Conservation (phyloP, 345 rosid species). For the Boechera stricta region DNA sequence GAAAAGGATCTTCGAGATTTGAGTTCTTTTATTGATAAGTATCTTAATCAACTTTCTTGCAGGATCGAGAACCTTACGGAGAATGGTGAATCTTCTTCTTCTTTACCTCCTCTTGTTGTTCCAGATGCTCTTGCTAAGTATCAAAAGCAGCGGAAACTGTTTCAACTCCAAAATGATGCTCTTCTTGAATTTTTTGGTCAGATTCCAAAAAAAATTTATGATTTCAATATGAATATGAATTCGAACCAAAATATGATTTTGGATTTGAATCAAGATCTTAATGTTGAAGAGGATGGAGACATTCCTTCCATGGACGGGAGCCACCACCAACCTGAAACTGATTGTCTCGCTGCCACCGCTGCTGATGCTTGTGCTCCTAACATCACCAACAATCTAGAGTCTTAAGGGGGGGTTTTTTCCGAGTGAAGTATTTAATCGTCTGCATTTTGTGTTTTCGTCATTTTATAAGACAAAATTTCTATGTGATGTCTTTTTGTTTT, state of each 20-base stretch:
- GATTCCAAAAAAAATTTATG: too few species aligned
- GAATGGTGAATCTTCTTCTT: background rate
- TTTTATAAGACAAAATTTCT: background rate
- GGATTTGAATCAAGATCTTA: background rate
- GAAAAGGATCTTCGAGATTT: background rate
- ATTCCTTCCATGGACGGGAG: background rate
- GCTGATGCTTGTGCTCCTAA: background rate
- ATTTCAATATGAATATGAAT: too few species aligned
- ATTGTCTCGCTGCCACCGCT: background rate
- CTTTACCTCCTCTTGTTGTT: background rate
- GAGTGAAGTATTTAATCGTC: background rate
- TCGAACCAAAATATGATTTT: too few species aligned
- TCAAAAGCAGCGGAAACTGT: too few species aligned
- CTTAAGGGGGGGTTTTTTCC: background rate
- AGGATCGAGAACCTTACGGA: background rate
- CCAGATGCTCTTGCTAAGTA: too few species aligned
- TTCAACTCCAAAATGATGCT: too few species aligned
- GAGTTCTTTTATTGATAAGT: background rate
- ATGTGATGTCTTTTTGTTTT: background rate
- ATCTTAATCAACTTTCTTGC: background rate
- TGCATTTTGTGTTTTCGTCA: background rate
- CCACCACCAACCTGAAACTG: background rate
- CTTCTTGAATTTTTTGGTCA: too few species aligned
- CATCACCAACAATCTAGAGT: background rate
- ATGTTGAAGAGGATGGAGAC: background rate